Base-by-base conservation (phyloP, 2,329 filamentous ascomycete species). In the Lasiodiplodia sp. region DNA sequence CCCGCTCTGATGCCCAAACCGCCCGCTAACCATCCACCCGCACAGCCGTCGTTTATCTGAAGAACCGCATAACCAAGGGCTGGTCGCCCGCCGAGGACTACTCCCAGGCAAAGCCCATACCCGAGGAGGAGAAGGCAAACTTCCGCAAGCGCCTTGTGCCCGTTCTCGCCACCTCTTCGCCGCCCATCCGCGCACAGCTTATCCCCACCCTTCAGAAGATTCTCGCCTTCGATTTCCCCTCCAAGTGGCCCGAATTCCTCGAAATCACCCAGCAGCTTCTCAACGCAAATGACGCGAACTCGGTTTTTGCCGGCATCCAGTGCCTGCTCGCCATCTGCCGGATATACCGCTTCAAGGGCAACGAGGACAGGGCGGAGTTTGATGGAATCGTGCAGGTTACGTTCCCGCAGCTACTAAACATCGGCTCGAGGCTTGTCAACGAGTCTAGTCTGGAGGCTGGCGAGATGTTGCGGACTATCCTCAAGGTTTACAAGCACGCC, bases 401-500 rank as follows among this genome's bases (percentile, higher is more conserved):
- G 69, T 99, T 99, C 82, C 94, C 96, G 23, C 90, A 94, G 72
- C 85, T 98, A 71, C 85, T 98, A 73, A 86, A 87, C 71, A 96
- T 99, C 76, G 96, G 94, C 74, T 94, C 93, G 77, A 91, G 92
- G 79, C 84, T 98, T 75, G 91, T 97, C 56, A 91, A 93, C 73
- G 94, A 98, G 83, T 92, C 92, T 77, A 97, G 93, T 78, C 85
- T 96, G 73, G 96, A 99, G 82, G 96, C 95, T 21, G 95, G 93
- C 69, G 96, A 98, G 83, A 98, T 99, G 92, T 86, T 99, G 73
- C 92, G 96, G 78, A 91, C 96, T 69, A 93, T 96, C 67, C 87
- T 99, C 77, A 99, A 99, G 85, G 91, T 94, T 47, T 99, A 97
- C 83, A 99, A 99, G 84, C 95, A 99, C 83, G 94, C 96, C 58